Base-by-base conservation (phyloP, 495 filamentous ascomycete genomes). In the Halenospora varia region DNA sequence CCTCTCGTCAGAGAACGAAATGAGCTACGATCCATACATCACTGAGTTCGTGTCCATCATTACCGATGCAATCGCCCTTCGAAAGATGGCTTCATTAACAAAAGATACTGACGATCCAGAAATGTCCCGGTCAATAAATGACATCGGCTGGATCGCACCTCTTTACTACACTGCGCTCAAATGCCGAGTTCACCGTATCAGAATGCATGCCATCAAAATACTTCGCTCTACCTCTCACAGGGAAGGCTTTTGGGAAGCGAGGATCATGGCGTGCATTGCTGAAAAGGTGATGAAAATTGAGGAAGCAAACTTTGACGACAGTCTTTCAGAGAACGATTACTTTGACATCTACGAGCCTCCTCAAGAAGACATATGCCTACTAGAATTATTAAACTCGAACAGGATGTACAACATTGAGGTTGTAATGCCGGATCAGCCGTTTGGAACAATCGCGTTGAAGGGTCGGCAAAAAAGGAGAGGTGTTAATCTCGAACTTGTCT, bases 241-340 rank as follows among this genome's bases (percentile, higher is more conserved):
- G 57, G 77, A 81, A 63, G 76, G 74, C 1, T 60, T 77, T 1
- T 78, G 70, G 67, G 71, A 78, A 44, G 17, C 42, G 2, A 25
- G 26, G 18, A 18, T 54, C n/a, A 18, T 39, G 20, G 51, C 51
- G 0, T 19, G 18, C 25, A 23, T 55, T 49, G 57, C 42, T 4
- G 9, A 17, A 25, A 49, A 55, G 35, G 57, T 60, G 35, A 60
- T 60, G 51, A 24, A 49, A 29, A 42, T 58, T n/a, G 60, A 62
- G 22, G 60, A 58, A 42, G 26, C 44, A 18, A 29, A 41, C 25
- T 57, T 62, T 25, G 53, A 57, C 40, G 19, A 42, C 1, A 17
- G 45, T 18, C 2, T 35, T 19, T 2, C 39, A 2, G 18, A 11
- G 15, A 10, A 6, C 11, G 52, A 55, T 24, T 44, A 60, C 10